These are phyloP conservation scores for Linnemannia hyalina DNA, from an alignment of 192 early-diverging fungal species.

Conservation along the genomic window DNA sequence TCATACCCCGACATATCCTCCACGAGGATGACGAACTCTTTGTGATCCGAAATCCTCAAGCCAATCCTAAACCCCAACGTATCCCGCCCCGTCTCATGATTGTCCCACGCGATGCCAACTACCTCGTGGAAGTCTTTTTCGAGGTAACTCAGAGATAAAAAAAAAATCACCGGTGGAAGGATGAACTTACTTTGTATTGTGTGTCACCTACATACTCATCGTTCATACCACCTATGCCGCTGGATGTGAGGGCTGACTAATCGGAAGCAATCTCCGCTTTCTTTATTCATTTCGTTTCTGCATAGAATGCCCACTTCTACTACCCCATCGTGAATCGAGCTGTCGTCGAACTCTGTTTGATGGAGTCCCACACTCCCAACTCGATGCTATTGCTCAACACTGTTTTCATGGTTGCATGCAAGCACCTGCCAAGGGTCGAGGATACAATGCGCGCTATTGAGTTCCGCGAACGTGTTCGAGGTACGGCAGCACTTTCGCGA, in stretches of 20 bases:
- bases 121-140: conserved; percentile 29
- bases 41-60: not conserved
- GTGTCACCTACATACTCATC: not conserved
- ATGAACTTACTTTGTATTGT: not conserved
- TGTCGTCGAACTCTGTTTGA: conserved; percentile 21
- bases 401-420: conserved; percentile 41
- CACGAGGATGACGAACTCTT: conserved; percentile 38
- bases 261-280: not conserved
- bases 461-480: conserved; percentile 40
- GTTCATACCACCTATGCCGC: not conserved
- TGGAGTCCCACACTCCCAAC: conserved; percentile 30
- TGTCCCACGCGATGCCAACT: conserved; percentile 33
- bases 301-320: conserved; percentile 29
- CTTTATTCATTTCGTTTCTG: not conserved
- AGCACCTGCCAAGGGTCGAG: conserved; percentile 20
- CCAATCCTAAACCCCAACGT: not conserved
- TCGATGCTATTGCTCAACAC: conserved; percentile 32
- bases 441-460: conserved; percentile 34
- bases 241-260: not conserved
- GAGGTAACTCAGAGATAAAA: conserved; percentile 11
- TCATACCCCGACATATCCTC: conserved; percentile 29
- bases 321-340: conserved; percentile 37
- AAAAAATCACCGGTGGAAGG: not conserved
- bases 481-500: not conserved
- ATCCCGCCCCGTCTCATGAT: conserved; percentile 16